phyloP scores from a whole-genome alignment of 2,329 filamentous ascomycete genomes.

The Colletotrichum sidae region DNA sequence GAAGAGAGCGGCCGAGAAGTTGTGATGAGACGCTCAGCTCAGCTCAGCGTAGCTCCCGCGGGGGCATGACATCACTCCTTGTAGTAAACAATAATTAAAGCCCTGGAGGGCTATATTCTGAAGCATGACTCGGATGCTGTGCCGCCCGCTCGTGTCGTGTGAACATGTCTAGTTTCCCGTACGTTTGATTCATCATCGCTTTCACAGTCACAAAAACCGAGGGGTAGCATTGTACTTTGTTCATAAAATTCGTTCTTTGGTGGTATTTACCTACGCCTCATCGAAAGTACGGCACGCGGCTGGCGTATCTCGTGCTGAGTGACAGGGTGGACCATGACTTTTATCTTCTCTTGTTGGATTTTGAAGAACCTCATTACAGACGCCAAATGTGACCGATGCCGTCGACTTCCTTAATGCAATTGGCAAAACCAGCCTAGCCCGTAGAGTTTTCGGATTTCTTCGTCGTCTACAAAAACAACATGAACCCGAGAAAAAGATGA shows the following conservation, averaged over 20 bases:
- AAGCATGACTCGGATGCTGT: not conserved
- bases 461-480: constrained; percentile 36
- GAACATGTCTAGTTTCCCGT: too few species aligned
- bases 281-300: not conserved
- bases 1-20: not conserved
- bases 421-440: constrained; percentile 67
- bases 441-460: constrained; percentile 35
- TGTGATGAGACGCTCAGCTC: constrained; percentile 6
- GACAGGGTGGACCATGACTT: constrained; percentile 43
- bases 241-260: too few species aligned
- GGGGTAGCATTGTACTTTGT: too few species aligned
- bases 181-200: too few species aligned
- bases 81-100: constrained; percentile 27
- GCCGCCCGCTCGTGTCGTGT: too few species aligned
- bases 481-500: constrained; percentile 14
- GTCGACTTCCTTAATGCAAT: constrained; percentile 74
- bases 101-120: not conserved
- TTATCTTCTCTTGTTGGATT: constrained; percentile 57
- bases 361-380: constrained; percentile 75
- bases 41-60: not conserved
- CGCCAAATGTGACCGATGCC: constrained; percentile 74
- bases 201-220: too few species aligned
- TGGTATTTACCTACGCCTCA: too few species aligned
- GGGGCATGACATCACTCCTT: constrained; percentile 12
- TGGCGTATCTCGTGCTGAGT: constrained; percentile 1